Evolutionary conservation across 371 early-diverging fungal genomes (phyloP).

Genomic region (Apophysomyces sp.): DNA sequence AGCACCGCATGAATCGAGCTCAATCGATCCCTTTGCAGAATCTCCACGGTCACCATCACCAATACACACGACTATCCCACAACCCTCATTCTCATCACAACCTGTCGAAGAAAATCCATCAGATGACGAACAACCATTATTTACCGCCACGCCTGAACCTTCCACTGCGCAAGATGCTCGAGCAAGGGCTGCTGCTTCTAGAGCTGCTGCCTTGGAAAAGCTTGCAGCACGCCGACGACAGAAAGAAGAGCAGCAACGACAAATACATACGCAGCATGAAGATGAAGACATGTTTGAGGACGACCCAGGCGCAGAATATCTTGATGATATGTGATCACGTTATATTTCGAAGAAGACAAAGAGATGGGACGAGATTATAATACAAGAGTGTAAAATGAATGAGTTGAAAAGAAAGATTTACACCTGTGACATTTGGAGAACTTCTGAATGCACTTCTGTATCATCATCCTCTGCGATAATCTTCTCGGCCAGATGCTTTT

Average conservation of each 20-base stretch:
- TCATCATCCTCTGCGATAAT: constrained; percentile 39
- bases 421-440: constrained; percentile 22
- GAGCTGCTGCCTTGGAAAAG: not conserved
- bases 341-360: no score
- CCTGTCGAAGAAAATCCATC: not conserved
- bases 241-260: constrained; percentile 1
- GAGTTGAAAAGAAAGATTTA: constrained; percentile 5
- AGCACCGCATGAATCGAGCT: no score
- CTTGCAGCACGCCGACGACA: not conserved
- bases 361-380: not conserved
- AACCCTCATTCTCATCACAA: not conserved
- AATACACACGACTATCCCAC: not conserved
- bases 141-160: not conserved
- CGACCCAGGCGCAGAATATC: constrained; percentile 5
- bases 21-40: not conserved
- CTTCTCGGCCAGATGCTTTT: constrained; percentile 34
- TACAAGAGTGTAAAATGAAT: constrained; percentile 4
- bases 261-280: not conserved
- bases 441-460: constrained; percentile 1
- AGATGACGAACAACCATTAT: not conserved
- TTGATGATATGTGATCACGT: constrained; percentile 2
- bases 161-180: not conserved
- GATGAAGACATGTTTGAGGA: not conserved
- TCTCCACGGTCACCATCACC: not conserved
- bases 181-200: not conserved